These are phyloP conservation scores for Nakataea oryzae DNA, from an alignment of 2,329 filamentous ascomycete genomes.

Conservation along the genomic window DNA sequence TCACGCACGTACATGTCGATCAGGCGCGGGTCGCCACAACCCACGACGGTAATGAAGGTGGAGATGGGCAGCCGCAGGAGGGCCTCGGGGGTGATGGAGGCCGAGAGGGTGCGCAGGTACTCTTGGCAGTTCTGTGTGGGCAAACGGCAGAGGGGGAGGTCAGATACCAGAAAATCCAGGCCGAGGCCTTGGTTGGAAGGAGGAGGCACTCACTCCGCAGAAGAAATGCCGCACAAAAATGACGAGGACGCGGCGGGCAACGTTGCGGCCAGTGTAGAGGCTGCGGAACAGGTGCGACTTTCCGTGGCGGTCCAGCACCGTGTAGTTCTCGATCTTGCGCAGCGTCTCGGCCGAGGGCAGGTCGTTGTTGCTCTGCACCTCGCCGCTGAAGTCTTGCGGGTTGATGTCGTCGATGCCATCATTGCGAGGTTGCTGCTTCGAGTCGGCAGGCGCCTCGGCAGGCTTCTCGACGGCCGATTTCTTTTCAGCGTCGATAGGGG, in stretches of 20 bases:
- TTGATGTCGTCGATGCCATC: slow-evolving; percentile 12
- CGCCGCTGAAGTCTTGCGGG: slow-evolving; percentile 41
- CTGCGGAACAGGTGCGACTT: slow-evolving; percentile 51
- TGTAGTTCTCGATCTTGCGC: slow-evolving; percentile 39
- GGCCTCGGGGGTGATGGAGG: slow-evolving; percentile 40
- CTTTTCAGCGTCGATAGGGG: background rate
- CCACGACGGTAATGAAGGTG: slow-evolving; percentile 59
- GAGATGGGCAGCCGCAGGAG: slow-evolving; percentile 39
- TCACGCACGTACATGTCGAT: slow-evolving; percentile 56
- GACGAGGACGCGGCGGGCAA: slow-evolving; percentile 48
- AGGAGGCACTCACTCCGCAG: slow-evolving; percentile 47
- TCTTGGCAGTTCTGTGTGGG: slow-evolving; percentile 59
- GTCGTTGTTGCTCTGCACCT: slow-evolving; percentile 43
- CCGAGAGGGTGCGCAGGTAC: slow-evolving; percentile 54
- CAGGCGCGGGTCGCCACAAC: slow-evolving; percentile 58
- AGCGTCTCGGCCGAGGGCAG: slow-evolving; percentile 39
- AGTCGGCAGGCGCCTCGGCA: background rate
- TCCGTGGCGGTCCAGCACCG: slow-evolving; percentile 51
- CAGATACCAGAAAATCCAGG: background rate
- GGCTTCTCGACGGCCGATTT: background rate
- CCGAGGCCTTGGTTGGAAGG: background rate
- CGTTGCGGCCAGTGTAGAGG: slow-evolving; percentile 46
- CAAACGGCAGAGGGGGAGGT: background rate
- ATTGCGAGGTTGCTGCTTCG: background rate
- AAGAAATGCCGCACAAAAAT: slow-evolving; percentile 75